Percentiles rank a stretch among this genome's conserved stretches.
Conservation (phyloP, 768 basidiomycete species). For the Suillus subluteus region DNA sequence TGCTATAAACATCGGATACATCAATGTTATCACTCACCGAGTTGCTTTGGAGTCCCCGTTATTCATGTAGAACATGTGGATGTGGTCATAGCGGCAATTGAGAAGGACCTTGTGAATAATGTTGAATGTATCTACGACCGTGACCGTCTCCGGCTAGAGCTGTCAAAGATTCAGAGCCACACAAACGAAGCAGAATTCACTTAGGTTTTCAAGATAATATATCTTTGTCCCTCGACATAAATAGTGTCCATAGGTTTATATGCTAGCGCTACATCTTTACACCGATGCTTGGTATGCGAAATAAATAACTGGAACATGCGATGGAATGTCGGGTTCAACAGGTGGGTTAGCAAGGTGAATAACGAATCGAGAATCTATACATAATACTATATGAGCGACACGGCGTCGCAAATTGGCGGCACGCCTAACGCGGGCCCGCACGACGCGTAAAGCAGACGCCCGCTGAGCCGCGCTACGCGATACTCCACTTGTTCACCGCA, state of each 20-base stretch:
- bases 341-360: neutral
- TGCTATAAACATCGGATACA: too few species aligned
- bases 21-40: too few species aligned
- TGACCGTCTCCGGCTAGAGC: neutral
- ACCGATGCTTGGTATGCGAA: neutral
- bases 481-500: constrained; percentile 78
- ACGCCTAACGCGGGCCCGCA: constrained; percentile 2
- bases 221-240: neutral
- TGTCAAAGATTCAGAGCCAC: too few species aligned
- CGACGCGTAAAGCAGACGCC: neutral
- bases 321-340: neutral
- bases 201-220: neutral
- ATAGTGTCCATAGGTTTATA: neutral
- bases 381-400: constrained; percentile 2
- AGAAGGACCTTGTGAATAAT: neutral
- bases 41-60: too few species aligned
- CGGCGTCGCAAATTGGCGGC: neutral
- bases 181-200: neutral
- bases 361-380: constrained; percentile 4
- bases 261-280: constrained; percentile 8
- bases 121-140: neutral
- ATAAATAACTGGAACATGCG: constrained; percentile 1
- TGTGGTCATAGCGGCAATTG: neutral
- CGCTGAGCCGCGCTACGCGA: constrained; percentile 33
- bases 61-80: neutral